Conservation (phyloP, 2,329 filamentous ascomycete species). For the Dothideomycetes sp. region DNA sequence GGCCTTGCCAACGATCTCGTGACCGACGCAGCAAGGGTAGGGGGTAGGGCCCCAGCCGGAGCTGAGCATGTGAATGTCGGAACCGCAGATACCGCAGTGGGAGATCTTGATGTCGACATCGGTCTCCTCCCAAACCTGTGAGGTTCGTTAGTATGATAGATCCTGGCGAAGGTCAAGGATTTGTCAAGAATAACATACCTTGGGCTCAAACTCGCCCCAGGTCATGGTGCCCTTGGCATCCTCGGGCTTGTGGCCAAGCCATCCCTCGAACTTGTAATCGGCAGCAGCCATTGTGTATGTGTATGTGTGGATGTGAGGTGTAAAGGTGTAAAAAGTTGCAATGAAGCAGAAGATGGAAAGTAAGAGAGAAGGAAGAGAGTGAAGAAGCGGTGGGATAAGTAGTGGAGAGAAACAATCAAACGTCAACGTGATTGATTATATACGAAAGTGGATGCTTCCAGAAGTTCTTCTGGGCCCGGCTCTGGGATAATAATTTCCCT, state of each 20-base stretch:
- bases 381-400: not conserved
- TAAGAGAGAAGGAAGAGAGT: not conserved
- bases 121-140: conserved; percentile 32
- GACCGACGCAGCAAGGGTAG: conserved; percentile 25
- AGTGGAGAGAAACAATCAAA: no score
- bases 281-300: conserved; percentile 18
- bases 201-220: conserved; percentile 41
- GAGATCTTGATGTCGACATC: conserved; percentile 34
- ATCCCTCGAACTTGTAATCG: conserved; percentile 48
- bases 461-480: no score
- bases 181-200: conserved; percentile 23
- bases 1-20: conserved; percentile 22
- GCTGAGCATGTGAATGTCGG: conserved; percentile 22
- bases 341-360: not conserved
- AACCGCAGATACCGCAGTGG: conserved; percentile 31
- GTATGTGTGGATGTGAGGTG: not conserved
- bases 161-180: conserved; percentile 4
- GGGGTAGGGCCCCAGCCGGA: conserved; percentile 33
- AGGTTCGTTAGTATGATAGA: conserved; percentile 10
- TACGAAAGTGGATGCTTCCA: no score
- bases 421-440: no score
- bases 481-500: no score
- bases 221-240: conserved; percentile 46
- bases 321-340: not conserved
- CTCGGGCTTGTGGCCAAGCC: conserved; percentile 44